Evolutionary conservation across 768 basidiomycete species (phyloP), one percentile per base, ranked within the genome.

Genomic region (Podaxis sp.): DNA sequence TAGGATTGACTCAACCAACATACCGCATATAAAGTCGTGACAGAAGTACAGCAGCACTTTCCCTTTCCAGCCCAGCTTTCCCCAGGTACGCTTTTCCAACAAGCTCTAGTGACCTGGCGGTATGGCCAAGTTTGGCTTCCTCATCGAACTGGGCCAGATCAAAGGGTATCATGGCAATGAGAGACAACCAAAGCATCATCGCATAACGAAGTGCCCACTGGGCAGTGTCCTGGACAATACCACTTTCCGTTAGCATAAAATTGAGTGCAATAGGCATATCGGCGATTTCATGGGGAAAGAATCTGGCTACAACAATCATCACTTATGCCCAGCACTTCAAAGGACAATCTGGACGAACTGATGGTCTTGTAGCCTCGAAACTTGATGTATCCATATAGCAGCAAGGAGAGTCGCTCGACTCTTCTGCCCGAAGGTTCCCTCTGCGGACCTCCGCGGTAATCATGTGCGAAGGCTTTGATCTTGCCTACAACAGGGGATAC

Each of bases 121-220:
- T 92, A 52, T 80, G 72, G 11, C 86, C 84, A 24, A 70, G 67
- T n/a, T 77, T 71, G 2, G 79, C 80, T 9, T 67, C 69, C 61
- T 90, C 88, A 69, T 95, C 93, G 59, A 97, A 93, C 68, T 93
- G 91, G 33, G 86, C 82, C 42, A 99, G 78, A 70, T 93, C 88
- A 73, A 99, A 99, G 0, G 97, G 97, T 17, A 98, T 88, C 78
- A 92, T 93, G 77, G 92, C 90, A 53, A 97, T 89, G 24, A 99
- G 84, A 22, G 93, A 91, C n/a, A 99, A 81, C 96, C 96, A 99
- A 11, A 97, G 79, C 8, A 99, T 80, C 26, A 93, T 78, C 33
- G 91, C 81, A 70, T 96, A 95, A 64, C 94, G 88, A 57, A 94
- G 73, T 24, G 89, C 77, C 97, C 97, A 99, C 42, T 87, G 83